A percentile compares a stretch with the other conserved stretches of the same genome.
Conservation (phyloP, 2,329 filamentous ascomycete genomes). For the Diaporthe amygdali region DNA sequence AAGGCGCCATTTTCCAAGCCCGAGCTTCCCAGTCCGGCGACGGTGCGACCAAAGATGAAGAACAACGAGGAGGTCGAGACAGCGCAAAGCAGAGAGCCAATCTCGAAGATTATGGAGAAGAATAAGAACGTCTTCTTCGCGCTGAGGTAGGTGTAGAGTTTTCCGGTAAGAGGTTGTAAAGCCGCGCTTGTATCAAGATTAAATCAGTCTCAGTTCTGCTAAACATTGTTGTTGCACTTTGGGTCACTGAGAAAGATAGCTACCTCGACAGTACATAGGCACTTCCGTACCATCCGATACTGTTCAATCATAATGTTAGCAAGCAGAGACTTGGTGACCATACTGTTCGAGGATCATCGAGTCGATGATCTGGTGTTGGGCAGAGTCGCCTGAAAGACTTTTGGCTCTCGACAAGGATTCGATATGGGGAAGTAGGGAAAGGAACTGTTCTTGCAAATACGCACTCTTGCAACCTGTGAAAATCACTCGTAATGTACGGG, state of each 20-base stretch:
- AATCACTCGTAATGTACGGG: not conserved
- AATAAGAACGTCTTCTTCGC: not conserved
- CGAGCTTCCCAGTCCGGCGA: constrained; percentile 10
- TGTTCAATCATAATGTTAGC: not conserved
- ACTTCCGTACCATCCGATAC: not conserved
- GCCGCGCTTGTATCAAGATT: not conserved
- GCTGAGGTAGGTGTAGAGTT: constrained; percentile 8
- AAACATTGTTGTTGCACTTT: not conserved
- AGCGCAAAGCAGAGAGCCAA: constrained; percentile 7
- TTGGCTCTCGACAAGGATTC: not conserved
- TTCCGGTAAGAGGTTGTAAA: constrained; percentile 7
- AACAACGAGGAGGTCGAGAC: not conserved
- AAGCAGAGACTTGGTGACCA: not conserved
- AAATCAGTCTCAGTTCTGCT: constrained; percentile 19
- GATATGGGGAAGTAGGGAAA: not conserved
- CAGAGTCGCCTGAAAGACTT: too few species aligned
- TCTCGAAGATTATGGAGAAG: not conserved
- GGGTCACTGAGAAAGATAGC: too few species aligned
- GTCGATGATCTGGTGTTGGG: too few species aligned
- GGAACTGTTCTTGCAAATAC: not conserved
- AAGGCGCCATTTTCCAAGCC: constrained; percentile 4
- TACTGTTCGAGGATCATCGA: not conserved
- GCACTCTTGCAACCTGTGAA: not conserved
- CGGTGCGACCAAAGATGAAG: constrained; percentile 1
- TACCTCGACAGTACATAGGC: not conserved